Conservation (phyloP, 139 green algal species). For the Chlorella sp. region DNA sequence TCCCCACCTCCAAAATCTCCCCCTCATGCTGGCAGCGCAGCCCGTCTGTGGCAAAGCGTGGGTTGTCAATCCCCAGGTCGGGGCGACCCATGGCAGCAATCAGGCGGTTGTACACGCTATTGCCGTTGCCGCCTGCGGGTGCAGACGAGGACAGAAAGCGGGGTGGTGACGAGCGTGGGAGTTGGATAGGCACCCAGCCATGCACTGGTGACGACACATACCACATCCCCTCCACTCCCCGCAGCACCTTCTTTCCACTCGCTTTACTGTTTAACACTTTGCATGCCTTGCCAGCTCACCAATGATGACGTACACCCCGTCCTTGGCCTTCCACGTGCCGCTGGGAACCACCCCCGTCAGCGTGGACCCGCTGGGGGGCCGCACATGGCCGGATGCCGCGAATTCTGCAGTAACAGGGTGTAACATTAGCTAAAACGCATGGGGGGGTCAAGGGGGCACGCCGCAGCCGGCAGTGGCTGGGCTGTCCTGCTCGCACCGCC, state of each 20-base stretch:
- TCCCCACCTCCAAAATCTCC: slow-evolving; percentile 52
- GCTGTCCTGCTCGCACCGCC: too few species aligned
- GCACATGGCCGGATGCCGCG: slow-evolving; percentile 47
- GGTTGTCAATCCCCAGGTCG: slow-evolving; percentile 74
- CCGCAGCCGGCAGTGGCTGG: too few species aligned
- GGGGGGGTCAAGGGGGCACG: too few species aligned
- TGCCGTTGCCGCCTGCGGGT: not conserved
- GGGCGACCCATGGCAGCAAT: slow-evolving; percentile 77
- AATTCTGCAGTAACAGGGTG: slow-evolving; percentile 45
- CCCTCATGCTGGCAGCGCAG: slow-evolving; percentile 49
- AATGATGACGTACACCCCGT: slow-evolving; percentile 46
- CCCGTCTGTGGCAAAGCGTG: slow-evolving; percentile 69
- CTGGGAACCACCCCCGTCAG: slow-evolving; percentile 84
- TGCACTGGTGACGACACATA: too few species aligned
- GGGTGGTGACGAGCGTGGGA: too few species aligned
- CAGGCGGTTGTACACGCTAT: slow-evolving; percentile 74
- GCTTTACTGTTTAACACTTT: too few species aligned
- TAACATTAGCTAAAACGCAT: too few species aligned
- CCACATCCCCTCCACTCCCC: too few species aligned
- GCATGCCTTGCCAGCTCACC: not conserved
- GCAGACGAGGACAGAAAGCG: not conserved
- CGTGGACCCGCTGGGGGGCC: slow-evolving; percentile 68
- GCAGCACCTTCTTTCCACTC: too few species aligned
- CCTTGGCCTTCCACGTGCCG: slow-evolving; percentile 67
- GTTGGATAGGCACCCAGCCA: too few species aligned